Conservation (phyloP, 805 yeast species). For the Yarrowia sp. region DNA sequence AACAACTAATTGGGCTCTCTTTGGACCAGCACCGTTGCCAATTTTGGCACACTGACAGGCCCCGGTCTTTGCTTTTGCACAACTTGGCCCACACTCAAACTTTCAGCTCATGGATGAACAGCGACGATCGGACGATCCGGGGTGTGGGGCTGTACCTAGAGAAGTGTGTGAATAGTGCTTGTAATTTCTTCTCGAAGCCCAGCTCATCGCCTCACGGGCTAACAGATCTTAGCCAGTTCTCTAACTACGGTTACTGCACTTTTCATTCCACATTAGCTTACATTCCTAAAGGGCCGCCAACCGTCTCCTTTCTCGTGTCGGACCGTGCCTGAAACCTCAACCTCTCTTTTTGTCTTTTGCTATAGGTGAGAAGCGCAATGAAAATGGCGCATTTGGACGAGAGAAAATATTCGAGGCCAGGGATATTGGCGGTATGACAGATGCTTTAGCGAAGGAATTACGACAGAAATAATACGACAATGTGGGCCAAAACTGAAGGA, state of each 20-base stretch:
- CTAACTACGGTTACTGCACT: neutral
- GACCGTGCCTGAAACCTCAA: constrained; percentile 11
- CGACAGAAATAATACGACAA: too few relatives aligned
- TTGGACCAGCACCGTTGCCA: constrained; percentile 21
- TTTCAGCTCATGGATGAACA: neutral
- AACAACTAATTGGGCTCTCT: neutral
- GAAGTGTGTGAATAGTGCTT: too few relatives aligned
- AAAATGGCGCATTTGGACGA: too few relatives aligned
- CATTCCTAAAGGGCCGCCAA: constrained; percentile 1
- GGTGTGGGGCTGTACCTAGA: constrained; percentile 11
- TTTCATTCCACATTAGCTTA: constrained; percentile 7
- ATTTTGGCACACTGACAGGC: neutral
- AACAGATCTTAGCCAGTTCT: too few relatives aligned
- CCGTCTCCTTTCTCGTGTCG: constrained; percentile 22
- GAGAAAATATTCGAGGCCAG: too few relatives aligned
- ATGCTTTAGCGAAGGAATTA: too few relatives aligned
- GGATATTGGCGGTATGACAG: too few relatives aligned
- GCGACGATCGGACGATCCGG: constrained; percentile 30
- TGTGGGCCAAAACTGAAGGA: too few relatives aligned
- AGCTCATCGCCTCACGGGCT: too few relatives aligned
- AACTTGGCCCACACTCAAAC: neutral
- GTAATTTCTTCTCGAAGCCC: too few relatives aligned
- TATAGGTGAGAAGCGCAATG: too few relatives aligned
- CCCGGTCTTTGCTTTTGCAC: neutral
- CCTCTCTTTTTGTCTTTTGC: too few relatives aligned